A percentile compares a stretch with the other conserved stretches of the same genome.
These are phyloP conservation scores for Leccinum angustisporum DNA, from an alignment of 1,284 basidiomycete species.

Conservation along the genomic window DNA sequence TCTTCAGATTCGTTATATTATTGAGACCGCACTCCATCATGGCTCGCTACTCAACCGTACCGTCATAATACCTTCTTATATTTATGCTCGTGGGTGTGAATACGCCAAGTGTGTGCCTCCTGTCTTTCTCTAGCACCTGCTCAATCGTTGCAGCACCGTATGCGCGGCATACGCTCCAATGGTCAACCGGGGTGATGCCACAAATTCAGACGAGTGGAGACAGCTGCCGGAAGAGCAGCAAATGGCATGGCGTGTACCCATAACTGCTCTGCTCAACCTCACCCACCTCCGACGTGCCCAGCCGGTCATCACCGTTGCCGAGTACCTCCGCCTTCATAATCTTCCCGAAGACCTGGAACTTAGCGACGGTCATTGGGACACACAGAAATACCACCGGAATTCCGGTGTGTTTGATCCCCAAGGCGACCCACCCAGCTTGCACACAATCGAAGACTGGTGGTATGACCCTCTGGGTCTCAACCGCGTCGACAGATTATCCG, in stretches of 20 bases:
- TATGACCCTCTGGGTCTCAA: conserved; percentile 40
- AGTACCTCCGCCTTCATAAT: conserved; percentile 45
- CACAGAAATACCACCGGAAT: conserved; percentile 28
- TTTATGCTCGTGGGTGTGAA: conserved; percentile 44
- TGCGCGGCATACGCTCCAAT: conserved; percentile 39
- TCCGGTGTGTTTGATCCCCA: conserved; percentile 18
- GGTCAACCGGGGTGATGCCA: conserved; percentile 43
- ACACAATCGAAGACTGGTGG: conserved; percentile 40
- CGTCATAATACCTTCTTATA: conserved; percentile 38
- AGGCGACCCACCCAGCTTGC: conserved; percentile 30
- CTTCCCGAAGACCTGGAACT: conserved; percentile 35
- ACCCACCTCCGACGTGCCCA: conserved; percentile 41
- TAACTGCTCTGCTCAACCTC: conserved; percentile 44
- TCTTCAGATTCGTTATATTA: conserved; percentile 39
- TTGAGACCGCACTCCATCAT: conserved; percentile 41
- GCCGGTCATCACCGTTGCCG: conserved; percentile 41
- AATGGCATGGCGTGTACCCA: conserved; percentile 43
- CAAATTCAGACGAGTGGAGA: conserved; percentile 42
- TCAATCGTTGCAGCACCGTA: conserved; percentile 17
- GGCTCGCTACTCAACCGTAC: conserved; percentile 40
- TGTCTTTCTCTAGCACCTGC: neutral
- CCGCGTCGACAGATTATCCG: conserved; percentile 40
- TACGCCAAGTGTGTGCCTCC: conserved; percentile 31
- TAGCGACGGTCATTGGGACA: conserved; percentile 41
- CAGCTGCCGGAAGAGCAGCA: conserved; percentile 42